phyloP scores from a whole-genome alignment of 768 basidiomycete species.

The Termitomyces sp. region DNA sequence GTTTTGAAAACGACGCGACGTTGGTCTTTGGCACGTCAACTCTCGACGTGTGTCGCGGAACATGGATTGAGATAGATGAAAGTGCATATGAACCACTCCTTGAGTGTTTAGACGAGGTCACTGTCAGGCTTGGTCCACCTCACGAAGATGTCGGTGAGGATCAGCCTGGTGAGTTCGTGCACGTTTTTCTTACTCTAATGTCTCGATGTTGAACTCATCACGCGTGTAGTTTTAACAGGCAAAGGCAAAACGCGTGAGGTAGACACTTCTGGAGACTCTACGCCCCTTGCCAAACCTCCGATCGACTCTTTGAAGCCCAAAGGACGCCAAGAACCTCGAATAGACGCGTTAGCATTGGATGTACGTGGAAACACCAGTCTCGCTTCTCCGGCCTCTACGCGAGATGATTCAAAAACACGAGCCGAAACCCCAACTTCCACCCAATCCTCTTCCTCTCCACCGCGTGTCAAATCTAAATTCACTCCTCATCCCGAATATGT shows the following conservation, averaged over 20 bases:
- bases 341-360: neutral
- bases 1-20: constrained; percentile 1
- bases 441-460: neutral
- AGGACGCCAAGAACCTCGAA: neutral
- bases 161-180: neutral
- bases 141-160: neutral
- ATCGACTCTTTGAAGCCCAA: neutral
- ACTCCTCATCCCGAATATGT: neutral
- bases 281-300: neutral
- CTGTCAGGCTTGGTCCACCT: constrained; percentile 7
- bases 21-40: constrained; percentile 21
- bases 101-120: constrained; percentile 25
- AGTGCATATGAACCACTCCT: constrained; percentile 25
- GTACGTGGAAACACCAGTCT: neutral
- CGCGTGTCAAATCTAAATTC: neutral
- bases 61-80: constrained; percentile 25
- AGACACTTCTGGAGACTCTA: neutral
- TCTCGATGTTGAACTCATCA: neutral
- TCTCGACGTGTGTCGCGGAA: constrained; percentile 26
- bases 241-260: neutral
- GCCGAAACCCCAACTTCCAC: neutral
- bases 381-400: neutral
- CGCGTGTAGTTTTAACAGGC: neutral
- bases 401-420: neutral
- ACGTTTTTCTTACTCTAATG: neutral